Percentiles rank a stretch among this genome's conserved stretches.
Conservation (phyloP, 73 alveolate species). For the Tetrahymena elliotti region DNA sequence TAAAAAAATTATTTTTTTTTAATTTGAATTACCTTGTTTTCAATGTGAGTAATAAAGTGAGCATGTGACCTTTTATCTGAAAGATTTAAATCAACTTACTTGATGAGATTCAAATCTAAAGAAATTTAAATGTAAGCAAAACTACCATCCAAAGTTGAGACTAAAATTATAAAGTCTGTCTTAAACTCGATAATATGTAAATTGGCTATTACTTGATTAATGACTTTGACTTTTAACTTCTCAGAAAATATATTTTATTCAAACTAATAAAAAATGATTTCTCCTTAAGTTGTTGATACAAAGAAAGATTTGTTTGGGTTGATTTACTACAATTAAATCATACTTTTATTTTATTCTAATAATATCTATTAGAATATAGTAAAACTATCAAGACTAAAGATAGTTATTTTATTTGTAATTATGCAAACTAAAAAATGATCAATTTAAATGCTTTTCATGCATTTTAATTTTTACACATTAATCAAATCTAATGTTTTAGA, state of each 20-base stretch:
- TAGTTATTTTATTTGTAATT: not conserved
- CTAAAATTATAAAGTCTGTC: not conserved
- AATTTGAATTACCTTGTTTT: not conserved
- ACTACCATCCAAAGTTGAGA: not conserved
- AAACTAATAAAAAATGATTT: no score
- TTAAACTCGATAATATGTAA: no score
- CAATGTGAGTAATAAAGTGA: not conserved
- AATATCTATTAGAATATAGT: not conserved
- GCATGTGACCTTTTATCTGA: not conserved
- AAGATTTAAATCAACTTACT: not conserved
- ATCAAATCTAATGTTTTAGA: not conserved
- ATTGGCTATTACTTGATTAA: not conserved
- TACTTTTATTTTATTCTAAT: not conserved
- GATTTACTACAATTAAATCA: no score
- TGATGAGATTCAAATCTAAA: not conserved
- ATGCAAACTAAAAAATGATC: no score
- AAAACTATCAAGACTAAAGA: not conserved
- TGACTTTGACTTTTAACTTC: no score
- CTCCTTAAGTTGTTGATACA: not conserved
- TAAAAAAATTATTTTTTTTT: no score
- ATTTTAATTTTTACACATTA: not conserved
- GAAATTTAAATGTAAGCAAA: not conserved
- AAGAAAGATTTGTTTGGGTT: no score
- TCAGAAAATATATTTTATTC: no score
- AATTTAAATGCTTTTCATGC: not conserved